Evolutionary conservation across 495 filamentous ascomycete species (phyloP), one percentile per base, ranked within the genome.

Genomic region (Aspergillus olivimuriae): DNA sequence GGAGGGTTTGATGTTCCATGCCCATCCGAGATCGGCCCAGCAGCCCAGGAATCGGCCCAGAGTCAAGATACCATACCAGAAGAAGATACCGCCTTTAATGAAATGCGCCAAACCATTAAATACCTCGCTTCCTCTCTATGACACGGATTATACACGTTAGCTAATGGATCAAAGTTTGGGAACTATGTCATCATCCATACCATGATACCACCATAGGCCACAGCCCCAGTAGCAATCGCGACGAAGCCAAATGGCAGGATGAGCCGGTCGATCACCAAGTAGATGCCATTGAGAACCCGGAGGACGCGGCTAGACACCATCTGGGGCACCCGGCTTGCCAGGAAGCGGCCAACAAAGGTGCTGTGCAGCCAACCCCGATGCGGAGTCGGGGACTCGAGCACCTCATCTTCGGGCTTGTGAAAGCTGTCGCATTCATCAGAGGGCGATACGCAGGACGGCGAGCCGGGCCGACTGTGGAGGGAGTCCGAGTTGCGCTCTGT

Each of bases 61-160:
- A 0, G 88, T 92, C 20, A 97, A 63, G 10, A 95, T 58, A 14
- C 92, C 92, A 46, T 95, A 89, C 84, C 88, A 88, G 64, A 96
- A 87, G 68, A 98, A 98, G 44, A 97, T 86, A n/a, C 88, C 87
- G 41, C 91, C 92, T 58, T 97, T 98, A 60, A 96, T 86, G 63
- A 86, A 94, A 62, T 97, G 92, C 23, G 92, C 91, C 26, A 95
- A 71, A 4, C 89, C 87, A 53, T 84, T 90, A 73, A 95, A 92
- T 37, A 94, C 64, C 16, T 73, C 68, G n/a, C n/a, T n/a, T n/a
- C n/a, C n/a, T n/a, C n/a, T n/a, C n/a, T n/a, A n/a, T n/a, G n/a
- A n/a, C n/a, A n/a, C n/a, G n/a, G n/a, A n/a, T n/a, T n/a, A n/a
- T n/a, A n/a, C n/a, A n/a, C n/a, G n/a, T n/a, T n/a, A n/a, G n/a